A percentile compares a stretch with the other conserved stretches of the same genome.
Conservation (phyloP, 2,329 filamentous ascomycete genomes). For the Monilinia aucupariae region DNA sequence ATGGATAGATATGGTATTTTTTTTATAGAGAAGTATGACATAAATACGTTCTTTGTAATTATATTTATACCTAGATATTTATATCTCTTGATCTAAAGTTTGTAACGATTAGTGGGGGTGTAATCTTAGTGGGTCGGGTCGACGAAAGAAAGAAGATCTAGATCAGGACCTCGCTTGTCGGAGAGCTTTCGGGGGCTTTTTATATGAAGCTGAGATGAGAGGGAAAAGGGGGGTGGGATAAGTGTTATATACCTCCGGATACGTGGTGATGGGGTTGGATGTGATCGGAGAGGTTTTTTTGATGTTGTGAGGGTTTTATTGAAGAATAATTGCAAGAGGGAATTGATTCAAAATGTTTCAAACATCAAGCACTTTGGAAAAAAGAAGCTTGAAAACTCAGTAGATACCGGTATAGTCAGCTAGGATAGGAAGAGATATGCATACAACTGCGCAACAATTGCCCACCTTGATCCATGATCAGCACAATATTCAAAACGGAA, state of each 20-base stretch:
- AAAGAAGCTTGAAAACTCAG: not conserved
- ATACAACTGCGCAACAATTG: not conserved
- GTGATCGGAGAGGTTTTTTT: not conserved
- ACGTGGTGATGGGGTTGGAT: not conserved
- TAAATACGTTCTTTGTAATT: not conserved
- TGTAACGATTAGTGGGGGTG: not conserved
- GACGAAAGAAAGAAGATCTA: not conserved
- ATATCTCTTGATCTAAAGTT: not conserved
- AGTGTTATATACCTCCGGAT: constrained; percentile 17
- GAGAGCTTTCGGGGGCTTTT: constrained; percentile 27
- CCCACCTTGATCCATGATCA: not conserved
- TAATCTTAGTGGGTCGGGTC: not conserved
- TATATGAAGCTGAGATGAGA: not conserved
- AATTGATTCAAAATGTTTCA: not conserved
- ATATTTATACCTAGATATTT: not conserved
- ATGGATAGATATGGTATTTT: not conserved
- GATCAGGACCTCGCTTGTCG: constrained; percentile 25
- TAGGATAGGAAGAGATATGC: not conserved
- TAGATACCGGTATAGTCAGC: not conserved
- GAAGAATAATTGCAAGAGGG: not conserved
- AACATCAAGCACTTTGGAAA: not conserved
- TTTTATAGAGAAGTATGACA: not conserved
- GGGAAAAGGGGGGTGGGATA: constrained; percentile 7
- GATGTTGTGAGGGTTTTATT: not conserved
- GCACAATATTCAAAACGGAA: not conserved